phyloP scores from a whole-genome alignment of 257 asterid species.

The Solanum clarkiae region DNA sequence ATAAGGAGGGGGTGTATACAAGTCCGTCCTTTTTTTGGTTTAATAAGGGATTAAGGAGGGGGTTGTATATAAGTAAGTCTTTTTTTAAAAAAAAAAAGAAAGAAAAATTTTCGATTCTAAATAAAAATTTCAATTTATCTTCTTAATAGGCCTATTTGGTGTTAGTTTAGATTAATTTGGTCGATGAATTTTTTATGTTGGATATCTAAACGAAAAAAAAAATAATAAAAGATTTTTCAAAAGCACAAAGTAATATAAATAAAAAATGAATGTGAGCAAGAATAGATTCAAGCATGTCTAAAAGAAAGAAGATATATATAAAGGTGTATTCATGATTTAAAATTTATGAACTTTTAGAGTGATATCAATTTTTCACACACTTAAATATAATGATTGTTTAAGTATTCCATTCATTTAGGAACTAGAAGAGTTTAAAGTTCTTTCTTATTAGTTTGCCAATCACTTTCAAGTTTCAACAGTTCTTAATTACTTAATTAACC shows the following conservation, averaged over 20 bases:
- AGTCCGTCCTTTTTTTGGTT: too few species aligned
- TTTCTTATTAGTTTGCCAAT: background rate
- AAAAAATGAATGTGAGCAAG: too few species aligned
- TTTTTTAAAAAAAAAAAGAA: too few species aligned
- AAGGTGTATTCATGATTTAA: too few species aligned
- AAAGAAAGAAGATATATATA: background rate
- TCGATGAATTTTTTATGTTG: background rate
- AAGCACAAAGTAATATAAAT: background rate
- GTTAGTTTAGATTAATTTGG: background rate
- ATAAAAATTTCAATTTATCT: background rate
- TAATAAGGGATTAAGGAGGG: too few species aligned
- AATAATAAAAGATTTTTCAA: too few species aligned
- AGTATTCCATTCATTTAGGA: background rate
- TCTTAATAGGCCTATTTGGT: background rate
- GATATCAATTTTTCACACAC: too few species aligned
- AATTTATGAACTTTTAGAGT: too few species aligned
- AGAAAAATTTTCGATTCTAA: too few species aligned
- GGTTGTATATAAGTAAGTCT: too few species aligned
- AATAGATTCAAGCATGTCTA: background rate
- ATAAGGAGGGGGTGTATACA: too few species aligned
- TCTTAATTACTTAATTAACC: background rate
- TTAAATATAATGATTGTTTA: background rate
- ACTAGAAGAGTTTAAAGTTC: background rate
- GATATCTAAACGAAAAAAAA: too few species aligned
- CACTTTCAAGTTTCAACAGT: background rate